Conservation (phyloP, 2,329 filamentous ascomycete species). For the Sporothrix pallida region DNA sequence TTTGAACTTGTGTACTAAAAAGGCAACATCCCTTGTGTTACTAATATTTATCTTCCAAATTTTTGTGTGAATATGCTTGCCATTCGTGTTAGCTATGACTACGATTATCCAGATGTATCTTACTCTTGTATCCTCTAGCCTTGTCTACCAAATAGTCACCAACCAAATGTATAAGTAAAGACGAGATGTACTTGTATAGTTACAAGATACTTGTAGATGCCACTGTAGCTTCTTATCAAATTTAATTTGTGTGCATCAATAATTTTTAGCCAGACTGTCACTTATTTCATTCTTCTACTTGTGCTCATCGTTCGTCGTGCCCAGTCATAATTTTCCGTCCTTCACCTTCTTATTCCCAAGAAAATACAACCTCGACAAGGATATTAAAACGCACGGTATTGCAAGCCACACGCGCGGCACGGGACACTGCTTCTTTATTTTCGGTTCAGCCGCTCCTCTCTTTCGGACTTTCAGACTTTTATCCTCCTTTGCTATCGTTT, state of each 20-base stretch:
- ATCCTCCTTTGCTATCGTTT: constrained; percentile 32
- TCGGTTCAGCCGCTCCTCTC: constrained; percentile 6
- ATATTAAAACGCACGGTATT: background rate
- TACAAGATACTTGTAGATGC: no score
- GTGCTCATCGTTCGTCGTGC: background rate
- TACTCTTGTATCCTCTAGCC: no score
- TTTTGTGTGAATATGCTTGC: background rate
- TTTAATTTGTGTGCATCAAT: no score
- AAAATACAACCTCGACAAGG: constrained; percentile 9
- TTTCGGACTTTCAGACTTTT: background rate
- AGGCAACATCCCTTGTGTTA: background rate
- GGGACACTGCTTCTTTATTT: constrained; percentile 1
- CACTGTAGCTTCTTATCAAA: no score
- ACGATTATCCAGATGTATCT: no score
- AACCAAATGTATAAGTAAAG: no score
- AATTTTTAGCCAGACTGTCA: no score
- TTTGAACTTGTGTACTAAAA: background rate
- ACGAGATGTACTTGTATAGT: no score
- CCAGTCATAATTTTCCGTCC: background rate
- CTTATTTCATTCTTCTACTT: background rate
- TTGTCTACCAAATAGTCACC: no score
- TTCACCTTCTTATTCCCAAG: constrained; percentile 3
- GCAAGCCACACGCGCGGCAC: constrained; percentile 8
- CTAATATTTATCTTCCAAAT: background rate
- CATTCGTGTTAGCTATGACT: no score